Conservation (phyloP, 2,329 filamentous ascomycete genomes). For the Dactylonectria estremocensis region DNA sequence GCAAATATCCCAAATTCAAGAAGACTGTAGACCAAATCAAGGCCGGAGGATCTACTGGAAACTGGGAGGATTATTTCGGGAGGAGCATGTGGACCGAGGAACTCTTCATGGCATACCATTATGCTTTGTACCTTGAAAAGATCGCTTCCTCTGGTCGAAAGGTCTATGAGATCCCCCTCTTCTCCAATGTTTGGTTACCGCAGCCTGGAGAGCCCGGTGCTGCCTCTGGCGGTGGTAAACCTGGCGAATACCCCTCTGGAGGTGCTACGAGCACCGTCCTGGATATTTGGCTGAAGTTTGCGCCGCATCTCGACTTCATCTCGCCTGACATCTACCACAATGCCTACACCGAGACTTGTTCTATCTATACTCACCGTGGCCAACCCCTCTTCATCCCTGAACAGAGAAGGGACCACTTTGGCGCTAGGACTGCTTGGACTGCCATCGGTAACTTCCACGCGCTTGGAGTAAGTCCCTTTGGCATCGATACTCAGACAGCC, state of each 20-base stretch:
- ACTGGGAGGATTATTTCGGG: conserved; percentile 51
- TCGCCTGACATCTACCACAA: conserved; percentile 55
- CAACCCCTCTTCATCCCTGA: conserved; percentile 65
- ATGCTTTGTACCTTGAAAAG: conserved; percentile 43
- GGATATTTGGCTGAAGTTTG: conserved; percentile 54
- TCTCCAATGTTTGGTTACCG: conserved; percentile 48
- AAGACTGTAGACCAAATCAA: background rate
- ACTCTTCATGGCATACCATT: conserved; percentile 50
- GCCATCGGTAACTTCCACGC: background rate
- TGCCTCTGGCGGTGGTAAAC: conserved; percentile 45
- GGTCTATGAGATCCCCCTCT: conserved; percentile 43
- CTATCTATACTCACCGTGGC: conserved; percentile 55
- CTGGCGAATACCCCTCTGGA: conserved; percentile 52
- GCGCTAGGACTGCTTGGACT: conserved; percentile 39
- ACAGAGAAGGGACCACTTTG: conserved; percentile 61
- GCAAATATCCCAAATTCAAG: conserved; percentile 6
- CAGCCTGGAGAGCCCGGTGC: conserved; percentile 37
- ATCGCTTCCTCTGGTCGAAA: conserved; percentile 45
- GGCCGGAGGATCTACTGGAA: background rate
- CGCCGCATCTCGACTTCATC: conserved; percentile 59
- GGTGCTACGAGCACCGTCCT: conserved; percentile 43
- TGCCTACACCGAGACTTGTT: conserved; percentile 51
- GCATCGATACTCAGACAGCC: background rate
- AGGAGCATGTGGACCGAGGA: conserved; percentile 43
- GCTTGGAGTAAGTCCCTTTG: background rate